Base-by-base conservation (phyloP, 2,329 filamentous ascomycete species). In the Corinectria fuckeliana region DNA sequence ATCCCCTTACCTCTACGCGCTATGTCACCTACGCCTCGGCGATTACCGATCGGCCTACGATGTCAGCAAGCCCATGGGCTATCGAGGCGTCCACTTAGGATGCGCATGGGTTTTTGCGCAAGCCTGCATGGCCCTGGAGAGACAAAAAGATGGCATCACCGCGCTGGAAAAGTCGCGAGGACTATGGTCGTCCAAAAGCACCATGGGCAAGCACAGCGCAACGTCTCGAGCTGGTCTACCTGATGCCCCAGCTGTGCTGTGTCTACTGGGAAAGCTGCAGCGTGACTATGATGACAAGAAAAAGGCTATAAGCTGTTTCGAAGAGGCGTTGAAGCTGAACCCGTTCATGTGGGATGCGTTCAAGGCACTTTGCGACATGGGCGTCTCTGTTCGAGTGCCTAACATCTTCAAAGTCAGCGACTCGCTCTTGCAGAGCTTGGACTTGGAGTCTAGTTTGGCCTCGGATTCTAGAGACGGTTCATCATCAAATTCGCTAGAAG, bases 261-360 rank as follows among this genome's bases (percentile, higher is more conserved):
- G 91, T 70, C 79, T 99, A 34, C 82, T 97, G 26, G 95, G 92
- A 23, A 97, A 96, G 77, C 81, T 99, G 25, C 94, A 93, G 79
- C 87, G 90, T 48, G 91, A 86, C 2, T 89, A 95, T 69, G 91
- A 97, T 68, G 85, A 91, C 69, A 91, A 91, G 71, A 90, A 90
- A 68, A 93, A 91, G 75, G 93, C 95, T 7, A 88, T 94, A 14
- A 86, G 91, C 65, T 92, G 87, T 74, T 98, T 95, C 72, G 92
- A 96, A 66, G 92, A 96, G 60, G 88, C 93, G 5, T 80, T 99
- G 69, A 96, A 93, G 77, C 76, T 88, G 54, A 99, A 98, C 71
- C 93, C 95, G 1, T 94, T 98, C 76, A 95, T 97, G 86, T 99
- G 95, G 95, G 95, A 99, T 80, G 93, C 94, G 0, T 98, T 98